Conservation (phyloP, 1,284 basidiomycete species). For the Sphaerobolus stellatus region DNA sequence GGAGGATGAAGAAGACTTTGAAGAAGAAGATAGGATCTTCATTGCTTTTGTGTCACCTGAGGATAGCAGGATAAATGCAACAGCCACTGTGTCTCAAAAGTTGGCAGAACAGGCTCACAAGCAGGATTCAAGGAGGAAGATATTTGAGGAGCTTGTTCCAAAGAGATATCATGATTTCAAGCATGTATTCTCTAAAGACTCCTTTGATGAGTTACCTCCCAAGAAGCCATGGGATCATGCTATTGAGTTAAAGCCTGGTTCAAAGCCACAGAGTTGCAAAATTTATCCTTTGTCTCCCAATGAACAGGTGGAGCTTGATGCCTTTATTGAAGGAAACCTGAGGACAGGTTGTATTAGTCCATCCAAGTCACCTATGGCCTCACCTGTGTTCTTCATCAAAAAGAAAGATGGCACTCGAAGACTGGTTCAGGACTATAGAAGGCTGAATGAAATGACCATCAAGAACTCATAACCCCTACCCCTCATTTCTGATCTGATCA, state of each 20-base stretch:
- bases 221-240: slow-evolving; percentile 23
- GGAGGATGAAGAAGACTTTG: too few species aligned
- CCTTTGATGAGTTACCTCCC: slow-evolving; percentile 23
- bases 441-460: slow-evolving; percentile 16
- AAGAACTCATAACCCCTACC: slow-evolving; percentile 27
- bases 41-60: too few species aligned
- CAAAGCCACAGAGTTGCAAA: slow-evolving; percentile 17
- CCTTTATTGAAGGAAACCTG: slow-evolving; percentile 28
- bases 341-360: slow-evolving; percentile 27
- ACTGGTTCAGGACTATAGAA: slow-evolving; percentile 19
- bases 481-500: slow-evolving; percentile 28
- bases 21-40: too few species aligned
- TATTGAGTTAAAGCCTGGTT: slow-evolving; percentile 20
- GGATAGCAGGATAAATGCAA: too few species aligned
- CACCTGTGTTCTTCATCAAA: slow-evolving; percentile 24
- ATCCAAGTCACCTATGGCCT: slow-evolving; percentile 28
- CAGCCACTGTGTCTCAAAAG: too few species aligned
- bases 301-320: slow-evolving; percentile 22
- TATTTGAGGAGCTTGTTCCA: slow-evolving; percentile 17
- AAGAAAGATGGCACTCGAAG: slow-evolving; percentile 22
- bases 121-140: too few species aligned
- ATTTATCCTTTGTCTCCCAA: slow-evolving; percentile 22
- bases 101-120: too few species aligned
- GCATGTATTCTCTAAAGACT: slow-evolving; percentile 24
- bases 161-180: slow-evolving; percentile 17